phyloP scores from a whole-genome alignment of 1,284 basidiomycete species.

The Rhodotorula sp. region DNA sequence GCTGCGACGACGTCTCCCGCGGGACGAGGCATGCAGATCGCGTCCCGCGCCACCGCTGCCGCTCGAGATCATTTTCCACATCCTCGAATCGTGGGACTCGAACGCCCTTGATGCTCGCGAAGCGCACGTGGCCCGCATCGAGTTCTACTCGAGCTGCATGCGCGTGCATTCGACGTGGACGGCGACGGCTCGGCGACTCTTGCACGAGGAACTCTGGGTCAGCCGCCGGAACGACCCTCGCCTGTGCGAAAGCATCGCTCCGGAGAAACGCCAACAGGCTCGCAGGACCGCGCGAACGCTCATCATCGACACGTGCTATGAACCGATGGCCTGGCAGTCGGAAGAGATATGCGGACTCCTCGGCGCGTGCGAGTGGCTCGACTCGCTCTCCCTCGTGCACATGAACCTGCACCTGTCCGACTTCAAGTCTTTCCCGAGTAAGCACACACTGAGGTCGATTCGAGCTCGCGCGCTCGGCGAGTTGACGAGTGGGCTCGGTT shows the following conservation, averaged over 20 bases:
- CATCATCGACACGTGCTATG: slow-evolving; percentile 1
- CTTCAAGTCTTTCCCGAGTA: neutral
- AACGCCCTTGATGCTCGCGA: neutral
- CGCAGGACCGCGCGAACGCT: neutral
- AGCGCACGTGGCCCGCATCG: neutral
- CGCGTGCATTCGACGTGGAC: slow-evolving; percentile 7
- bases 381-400: neutral
- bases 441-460: neutral
- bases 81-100: neutral
- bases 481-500: neutral
- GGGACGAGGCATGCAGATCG: neutral
- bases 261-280: neutral
- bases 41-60: neutral
- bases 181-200: neutral
- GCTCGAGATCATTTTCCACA: neutral
- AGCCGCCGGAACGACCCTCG: neutral
- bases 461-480: too few species aligned
- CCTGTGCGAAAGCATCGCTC: neutral
- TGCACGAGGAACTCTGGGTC: neutral
- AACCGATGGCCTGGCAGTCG: too few species aligned
- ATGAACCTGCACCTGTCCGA: neutral
- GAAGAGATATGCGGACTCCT: neutral
- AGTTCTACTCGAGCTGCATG: slow-evolving; percentile 3
- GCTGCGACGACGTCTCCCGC: too few species aligned
- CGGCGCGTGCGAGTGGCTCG: neutral